phyloP scores from a whole-genome alignment of 2,329 filamentous ascomycete species.

The Colletotrichum sojae region DNA sequence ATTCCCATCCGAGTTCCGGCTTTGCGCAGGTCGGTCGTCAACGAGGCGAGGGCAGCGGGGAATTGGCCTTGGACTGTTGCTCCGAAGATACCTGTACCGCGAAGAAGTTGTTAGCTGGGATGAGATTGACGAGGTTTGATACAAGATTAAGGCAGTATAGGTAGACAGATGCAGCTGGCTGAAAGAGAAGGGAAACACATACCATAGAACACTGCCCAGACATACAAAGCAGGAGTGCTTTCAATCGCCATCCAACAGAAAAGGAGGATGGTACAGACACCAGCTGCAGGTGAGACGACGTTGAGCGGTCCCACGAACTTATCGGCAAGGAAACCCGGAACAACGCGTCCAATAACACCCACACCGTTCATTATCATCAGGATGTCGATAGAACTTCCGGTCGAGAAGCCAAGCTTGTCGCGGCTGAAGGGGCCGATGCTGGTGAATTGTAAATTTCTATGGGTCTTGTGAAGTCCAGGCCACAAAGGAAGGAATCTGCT shows the following conservation, averaged over 20 bases:
- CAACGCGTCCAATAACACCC: conserved; percentile 54
- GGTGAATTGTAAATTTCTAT: conserved; percentile 73
- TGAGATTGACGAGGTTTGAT: no score
- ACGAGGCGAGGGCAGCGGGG: conserved; percentile 70
- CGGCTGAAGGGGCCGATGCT: conserved; percentile 55
- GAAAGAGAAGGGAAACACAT: not conserved
- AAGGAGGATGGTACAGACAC: conserved; percentile 57
- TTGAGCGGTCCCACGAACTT: conserved; percentile 53
- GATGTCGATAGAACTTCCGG: conserved; percentile 50
- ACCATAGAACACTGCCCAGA: conserved; percentile 75
- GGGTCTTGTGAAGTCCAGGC: conserved; percentile 52
- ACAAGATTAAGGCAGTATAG: no score
- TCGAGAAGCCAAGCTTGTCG: conserved; percentile 49
- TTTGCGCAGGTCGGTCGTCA: conserved; percentile 66
- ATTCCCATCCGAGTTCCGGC: conserved; percentile 70
- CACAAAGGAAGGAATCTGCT: conserved; percentile 55
- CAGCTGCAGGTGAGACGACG: conserved; percentile 62
- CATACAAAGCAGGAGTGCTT: conserved; percentile 61
- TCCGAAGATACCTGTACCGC: conserved; percentile 62
- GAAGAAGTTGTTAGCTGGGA: not conserved
- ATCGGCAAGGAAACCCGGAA: conserved; percentile 54
- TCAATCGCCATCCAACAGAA: conserved; percentile 68
- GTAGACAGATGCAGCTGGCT: conserved; percentile 54
- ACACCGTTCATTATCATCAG: conserved; percentile 58
- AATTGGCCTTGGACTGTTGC: conserved; percentile 77